Evolutionary conservation across 106 monocot genomes (phyloP), one percentile per base, ranked within the genome.

Genomic region (Dioscorea alata): DNA sequence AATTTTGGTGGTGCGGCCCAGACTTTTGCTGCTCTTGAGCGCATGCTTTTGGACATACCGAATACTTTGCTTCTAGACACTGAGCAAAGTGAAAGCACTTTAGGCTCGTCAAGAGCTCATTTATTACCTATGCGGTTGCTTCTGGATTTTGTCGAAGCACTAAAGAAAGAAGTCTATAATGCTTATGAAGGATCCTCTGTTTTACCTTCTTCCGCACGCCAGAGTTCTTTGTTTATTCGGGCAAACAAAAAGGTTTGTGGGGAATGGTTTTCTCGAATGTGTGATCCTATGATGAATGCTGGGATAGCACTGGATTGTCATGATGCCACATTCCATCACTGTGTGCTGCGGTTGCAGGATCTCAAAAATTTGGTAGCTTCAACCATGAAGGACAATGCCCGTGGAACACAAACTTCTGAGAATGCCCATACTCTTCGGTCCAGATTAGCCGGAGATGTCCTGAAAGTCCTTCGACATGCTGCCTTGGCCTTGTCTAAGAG

Each of bases 201-300:
- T 68, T 75, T 99, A 68, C 77, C 82, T 50, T 58, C 22, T 64
- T 17, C 85, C 23, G 61, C 81, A 68, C 69, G 83, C 13, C 85
- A 84, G 62, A 93, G 92, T 74, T 92, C 85, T 65, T 77, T 93
- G 75, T 99, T 93, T 74, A 93, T 99, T 68, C 76, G 81, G 71
- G 85, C 99, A 76, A 99, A 99, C 73, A 99, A 76, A 66, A 90
- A 87, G 67, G 99, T 99, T 28, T 99, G 99, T 63, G 99, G 93
- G 60, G 99, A 99, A 71, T 99, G 99, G 99, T 99, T 99, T 76
- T 99, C 93, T 69, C 89, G 97, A 73, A 92, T 99, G 33, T 93
- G 81, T 64, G 99, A 93, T 22, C 99, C 99, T 34, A 93, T 99
- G 99, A 64, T 99, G 77, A 89, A 93, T 85, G 99, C 99, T 85